Conservation (phyloP, 129 eudicot genomes). For the Oenanthe sinensis region DNA sequence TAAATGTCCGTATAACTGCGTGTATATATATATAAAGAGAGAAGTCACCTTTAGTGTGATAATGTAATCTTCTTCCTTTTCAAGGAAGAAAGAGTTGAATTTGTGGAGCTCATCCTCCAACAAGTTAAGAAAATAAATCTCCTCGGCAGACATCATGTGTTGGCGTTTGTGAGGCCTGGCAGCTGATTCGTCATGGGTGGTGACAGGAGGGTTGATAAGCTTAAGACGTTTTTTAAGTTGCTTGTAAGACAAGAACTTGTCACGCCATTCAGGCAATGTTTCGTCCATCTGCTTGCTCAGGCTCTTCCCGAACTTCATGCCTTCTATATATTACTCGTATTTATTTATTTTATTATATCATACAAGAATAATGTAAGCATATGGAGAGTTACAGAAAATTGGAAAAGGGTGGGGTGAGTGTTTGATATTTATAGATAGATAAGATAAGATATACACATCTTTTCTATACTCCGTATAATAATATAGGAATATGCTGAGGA, state of each 20-base stretch:
- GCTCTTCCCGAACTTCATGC: slow-evolving; percentile 88
- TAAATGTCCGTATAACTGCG: too few species aligned
- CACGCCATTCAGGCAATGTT: slow-evolving; percentile 85
- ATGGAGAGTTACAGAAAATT: not conserved
- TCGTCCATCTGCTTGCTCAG: slow-evolving; percentile 71
- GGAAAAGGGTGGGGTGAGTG: not conserved
- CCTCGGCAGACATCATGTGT: slow-evolving; percentile 35
- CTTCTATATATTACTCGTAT: too few species aligned
- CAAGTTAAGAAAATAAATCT: slow-evolving; percentile 53
- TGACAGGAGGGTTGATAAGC: slow-evolving; percentile 35
- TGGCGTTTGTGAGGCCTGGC: slow-evolving; percentile 29
- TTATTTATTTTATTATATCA: too few species aligned
- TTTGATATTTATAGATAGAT: too few species aligned
- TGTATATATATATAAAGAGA: too few species aligned
- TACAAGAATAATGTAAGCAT: not conserved
- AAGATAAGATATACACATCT: too few species aligned
- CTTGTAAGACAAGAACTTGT: slow-evolving; percentile 85
- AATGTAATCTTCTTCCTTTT: slow-evolving; percentile 84
- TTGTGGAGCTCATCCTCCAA: slow-evolving; percentile 80
- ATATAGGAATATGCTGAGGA: not conserved
- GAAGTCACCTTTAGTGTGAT: slow-evolving; percentile 59
- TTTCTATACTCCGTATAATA: too few species aligned
- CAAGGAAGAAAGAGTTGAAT: slow-evolving; percentile 71
- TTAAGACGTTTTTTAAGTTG: slow-evolving; percentile 71
- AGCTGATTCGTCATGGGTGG: slow-evolving; percentile 1